phyloP scores from a whole-genome alignment of 805 yeast genomes.

The Tetrapisispora arboricola region DNA sequence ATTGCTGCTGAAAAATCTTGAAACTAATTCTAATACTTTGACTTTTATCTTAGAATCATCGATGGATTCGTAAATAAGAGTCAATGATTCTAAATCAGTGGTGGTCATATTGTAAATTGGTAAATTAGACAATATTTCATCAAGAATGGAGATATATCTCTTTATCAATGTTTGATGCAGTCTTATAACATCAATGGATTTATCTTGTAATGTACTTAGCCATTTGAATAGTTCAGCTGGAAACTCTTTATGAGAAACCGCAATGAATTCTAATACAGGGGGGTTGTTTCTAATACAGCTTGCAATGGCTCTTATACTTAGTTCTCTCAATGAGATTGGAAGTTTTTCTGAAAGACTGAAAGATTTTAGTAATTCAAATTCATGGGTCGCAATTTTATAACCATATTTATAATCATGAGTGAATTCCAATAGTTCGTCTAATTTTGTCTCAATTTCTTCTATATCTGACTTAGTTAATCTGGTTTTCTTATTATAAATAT shows the following conservation, averaged over 20 bases:
- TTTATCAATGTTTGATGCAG: constrained; percentile 10
- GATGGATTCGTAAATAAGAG: constrained; percentile 9
- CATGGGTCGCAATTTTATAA: constrained; percentile 31
- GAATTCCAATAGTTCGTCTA: constrained; percentile 42
- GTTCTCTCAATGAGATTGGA: constrained; percentile 33
- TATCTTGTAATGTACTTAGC: not conserved
- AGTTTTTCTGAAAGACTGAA: constrained; percentile 11
- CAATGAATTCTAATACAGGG: constrained; percentile 39
- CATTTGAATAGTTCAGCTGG: not conserved
- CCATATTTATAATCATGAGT: constrained; percentile 63
- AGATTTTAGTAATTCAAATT: constrained; percentile 15
- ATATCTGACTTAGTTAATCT: constrained; percentile 8
- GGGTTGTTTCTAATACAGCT: constrained; percentile 68
- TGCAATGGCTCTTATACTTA: constrained; percentile 50
- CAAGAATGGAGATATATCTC: constrained; percentile 23
- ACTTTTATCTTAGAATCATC: constrained; percentile 18
- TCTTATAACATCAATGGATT: constrained; percentile 1
- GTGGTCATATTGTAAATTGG: constrained; percentile 6
- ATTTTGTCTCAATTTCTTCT: constrained; percentile 11
- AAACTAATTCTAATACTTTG: constrained; percentile 23
- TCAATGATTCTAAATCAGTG: constrained; percentile 12
- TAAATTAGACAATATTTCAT: constrained; percentile 14
- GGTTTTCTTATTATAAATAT: constrained; percentile 8
- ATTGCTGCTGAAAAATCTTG: constrained; percentile 12
- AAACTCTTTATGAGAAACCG: constrained; percentile 24